Percentiles rank a stretch among this genome's conserved stretches.
Evolutionary conservation across 2,329 filamentous ascomycete species (phyloP).

Genomic region (Xylaria digitata): DNA sequence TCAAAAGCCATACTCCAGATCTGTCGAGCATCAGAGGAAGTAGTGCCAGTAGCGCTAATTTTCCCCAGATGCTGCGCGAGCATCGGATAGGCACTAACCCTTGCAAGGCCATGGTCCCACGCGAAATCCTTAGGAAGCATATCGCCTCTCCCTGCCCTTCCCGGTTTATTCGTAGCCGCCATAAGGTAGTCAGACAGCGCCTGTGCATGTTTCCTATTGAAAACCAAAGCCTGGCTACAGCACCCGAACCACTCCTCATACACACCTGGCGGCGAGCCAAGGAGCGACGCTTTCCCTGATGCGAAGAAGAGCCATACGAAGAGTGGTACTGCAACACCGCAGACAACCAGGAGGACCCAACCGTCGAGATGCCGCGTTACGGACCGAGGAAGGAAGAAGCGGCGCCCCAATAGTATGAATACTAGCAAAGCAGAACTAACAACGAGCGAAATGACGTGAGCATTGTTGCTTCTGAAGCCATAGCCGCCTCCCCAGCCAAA

Average conservation of each 20-base stretch:
- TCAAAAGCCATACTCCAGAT: constrained; percentile 52
- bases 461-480: constrained; percentile 48
- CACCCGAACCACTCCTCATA: constrained; percentile 50
- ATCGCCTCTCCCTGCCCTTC: constrained; percentile 44
- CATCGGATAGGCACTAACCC: constrained; percentile 50
- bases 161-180: constrained; percentile 34
- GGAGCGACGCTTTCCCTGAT: constrained; percentile 49
- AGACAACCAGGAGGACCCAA: constrained; percentile 47
- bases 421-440: constrained; percentile 44
- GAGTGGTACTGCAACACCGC: constrained; percentile 47
- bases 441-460: constrained; percentile 46
- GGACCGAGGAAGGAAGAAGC: constrained; percentile 40
- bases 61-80: constrained; percentile 49
- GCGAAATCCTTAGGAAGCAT: constrained; percentile 50
- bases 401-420: constrained; percentile 41
- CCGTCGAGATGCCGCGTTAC: constrained; percentile 44
- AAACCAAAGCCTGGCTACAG: constrained; percentile 50
- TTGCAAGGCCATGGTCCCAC: constrained; percentile 47
- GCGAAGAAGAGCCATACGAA: constrained; percentile 50
- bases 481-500: constrained; percentile 48
- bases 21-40: constrained; percentile 45
- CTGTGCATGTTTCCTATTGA: constrained; percentile 45
- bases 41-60: constrained; percentile 49
- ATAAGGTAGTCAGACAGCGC: constrained; percentile 44
- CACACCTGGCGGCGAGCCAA: constrained; percentile 44